Conservation (phyloP, 495 filamentous ascomycete species). For the Apodospora peruviana region DNA sequence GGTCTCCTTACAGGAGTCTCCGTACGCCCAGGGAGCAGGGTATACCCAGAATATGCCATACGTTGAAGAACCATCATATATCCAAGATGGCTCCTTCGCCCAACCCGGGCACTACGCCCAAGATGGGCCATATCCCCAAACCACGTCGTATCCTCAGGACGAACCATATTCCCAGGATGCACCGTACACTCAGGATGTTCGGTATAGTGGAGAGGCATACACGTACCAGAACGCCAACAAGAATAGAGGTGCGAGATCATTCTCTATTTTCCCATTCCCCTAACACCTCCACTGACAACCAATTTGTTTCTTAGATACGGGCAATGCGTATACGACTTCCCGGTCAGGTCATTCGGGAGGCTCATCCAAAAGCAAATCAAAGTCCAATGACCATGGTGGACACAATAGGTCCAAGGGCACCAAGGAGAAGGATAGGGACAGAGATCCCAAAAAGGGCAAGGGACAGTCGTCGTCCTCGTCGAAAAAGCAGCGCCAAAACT, state of each 20-base stretch:
- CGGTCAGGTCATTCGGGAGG: too few species aligned
- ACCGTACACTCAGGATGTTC: neutral
- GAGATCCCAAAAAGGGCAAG: conserved; percentile 2
- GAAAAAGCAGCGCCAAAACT: neutral
- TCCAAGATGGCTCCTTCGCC: too few species aligned
- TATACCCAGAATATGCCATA: neutral
- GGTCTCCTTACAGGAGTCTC: neutral
- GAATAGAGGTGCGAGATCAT: too few species aligned
- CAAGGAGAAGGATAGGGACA: conserved; percentile 1
- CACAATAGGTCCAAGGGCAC: neutral
- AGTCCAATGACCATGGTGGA: neutral
- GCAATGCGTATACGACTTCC: too few species aligned
- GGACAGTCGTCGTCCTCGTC: neutral
- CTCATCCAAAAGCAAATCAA: neutral
- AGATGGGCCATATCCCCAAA: neutral
- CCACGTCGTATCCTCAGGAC: neutral
- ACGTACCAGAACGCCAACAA: neutral
- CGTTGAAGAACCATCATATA: neutral
- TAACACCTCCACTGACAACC: too few species aligned
- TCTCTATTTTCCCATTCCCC: too few species aligned
- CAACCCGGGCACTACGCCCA: conserved; percentile 1
- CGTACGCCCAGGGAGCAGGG: neutral
- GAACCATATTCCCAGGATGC: neutral
- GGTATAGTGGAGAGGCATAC: neutral
- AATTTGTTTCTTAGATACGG: too few species aligned